phyloP scores from a whole-genome alignment of 768 basidiomycete species.

The Tricholoma hemisulphureum region DNA sequence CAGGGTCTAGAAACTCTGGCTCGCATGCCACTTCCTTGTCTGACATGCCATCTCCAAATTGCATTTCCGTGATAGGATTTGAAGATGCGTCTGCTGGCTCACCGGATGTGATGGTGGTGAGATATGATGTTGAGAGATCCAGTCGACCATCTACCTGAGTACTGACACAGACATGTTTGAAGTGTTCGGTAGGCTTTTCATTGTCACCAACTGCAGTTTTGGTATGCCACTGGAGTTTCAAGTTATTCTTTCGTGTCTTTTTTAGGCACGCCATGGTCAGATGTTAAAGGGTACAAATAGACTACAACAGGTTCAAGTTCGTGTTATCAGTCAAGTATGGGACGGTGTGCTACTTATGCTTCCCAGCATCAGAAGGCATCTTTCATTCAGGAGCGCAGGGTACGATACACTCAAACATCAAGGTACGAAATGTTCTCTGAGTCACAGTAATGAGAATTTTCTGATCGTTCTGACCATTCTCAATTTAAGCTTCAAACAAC shows the following conservation, averaged over 20 bases:
- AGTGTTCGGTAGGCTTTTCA: no score
- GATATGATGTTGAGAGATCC: no score
- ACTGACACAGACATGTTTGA: no score
- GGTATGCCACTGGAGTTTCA: not conserved
- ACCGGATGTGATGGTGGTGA: no score
- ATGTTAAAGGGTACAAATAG: not conserved
- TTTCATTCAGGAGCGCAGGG: no score
- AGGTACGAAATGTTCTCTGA: not conserved
- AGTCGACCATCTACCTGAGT: no score
- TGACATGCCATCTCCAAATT: not conserved
- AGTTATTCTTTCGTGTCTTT: not conserved
- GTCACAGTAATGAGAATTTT: not conserved
- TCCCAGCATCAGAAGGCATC: not conserved
- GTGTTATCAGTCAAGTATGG: not conserved
- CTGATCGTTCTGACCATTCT: not conserved
- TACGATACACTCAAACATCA: not conserved
- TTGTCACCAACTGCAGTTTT: no score
- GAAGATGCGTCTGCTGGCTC: not conserved
- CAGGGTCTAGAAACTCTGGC: not conserved
- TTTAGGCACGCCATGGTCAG: not conserved
- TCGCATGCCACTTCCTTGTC: not conserved
- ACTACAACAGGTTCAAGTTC: not conserved
- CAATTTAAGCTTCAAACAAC: not conserved
- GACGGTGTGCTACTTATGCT: not conserved
- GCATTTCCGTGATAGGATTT: not conserved